Conservation (phyloP, 2,329 filamentous ascomycete genomes). For the Dactylellina haptotyla region DNA sequence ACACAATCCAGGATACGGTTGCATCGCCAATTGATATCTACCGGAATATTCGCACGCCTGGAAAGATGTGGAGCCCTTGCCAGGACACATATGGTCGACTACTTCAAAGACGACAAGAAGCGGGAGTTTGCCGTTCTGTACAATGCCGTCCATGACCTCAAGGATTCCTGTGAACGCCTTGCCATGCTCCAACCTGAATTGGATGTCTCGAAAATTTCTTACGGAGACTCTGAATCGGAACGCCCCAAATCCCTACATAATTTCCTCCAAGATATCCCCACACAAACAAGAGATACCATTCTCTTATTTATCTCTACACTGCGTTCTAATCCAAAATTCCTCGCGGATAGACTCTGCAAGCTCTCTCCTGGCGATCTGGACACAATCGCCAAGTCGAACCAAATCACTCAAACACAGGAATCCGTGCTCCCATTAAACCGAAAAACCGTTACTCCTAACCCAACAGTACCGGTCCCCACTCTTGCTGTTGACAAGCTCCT, state of each 20-base stretch:
- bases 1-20: constrained; percentile 77
- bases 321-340: constrained; percentile 85
- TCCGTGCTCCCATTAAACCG: constrained; percentile 73
- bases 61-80: constrained; percentile 78
- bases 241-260: constrained; percentile 63
- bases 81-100: constrained; percentile 79
- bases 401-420: constrained; percentile 81
- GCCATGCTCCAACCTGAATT: constrained; percentile 77
- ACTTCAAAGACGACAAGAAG: constrained; percentile 81
- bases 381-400: constrained; percentile 79
- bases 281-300: constrained; percentile 77
- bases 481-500: constrained; percentile 81
- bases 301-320: constrained; percentile 82
- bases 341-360: constrained; percentile 81
- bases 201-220: constrained; percentile 64
- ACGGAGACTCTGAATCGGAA: constrained; percentile 57
- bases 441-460: constrained; percentile 57
- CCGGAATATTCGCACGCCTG: constrained; percentile 77
- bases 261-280: constrained; percentile 78
- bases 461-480: constrained; percentile 63
- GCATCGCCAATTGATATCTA: constrained; percentile 78
- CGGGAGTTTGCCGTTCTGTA: constrained; percentile 78
- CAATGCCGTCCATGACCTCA: constrained; percentile 80
- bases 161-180: constrained; percentile 79
- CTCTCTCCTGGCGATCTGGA: constrained; percentile 80